A percentile compares a stretch with the other conserved stretches of the same genome.
phyloP scores from a whole-genome alignment of 1,139 yeast genomes.

The Blastobotrys persicus region DNA sequence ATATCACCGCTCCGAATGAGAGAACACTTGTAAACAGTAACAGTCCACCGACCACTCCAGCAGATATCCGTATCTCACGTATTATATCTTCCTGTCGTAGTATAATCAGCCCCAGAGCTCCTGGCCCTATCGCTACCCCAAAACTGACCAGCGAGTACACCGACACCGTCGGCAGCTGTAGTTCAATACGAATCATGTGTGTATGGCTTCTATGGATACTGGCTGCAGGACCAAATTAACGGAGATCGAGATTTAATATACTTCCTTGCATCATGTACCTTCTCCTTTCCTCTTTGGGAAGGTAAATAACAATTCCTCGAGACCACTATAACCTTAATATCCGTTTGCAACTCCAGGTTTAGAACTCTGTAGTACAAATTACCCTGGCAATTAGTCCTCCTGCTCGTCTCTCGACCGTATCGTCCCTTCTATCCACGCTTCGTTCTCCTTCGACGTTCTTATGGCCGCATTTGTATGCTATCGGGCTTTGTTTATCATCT shows the following conservation, averaged over 20 bases:
- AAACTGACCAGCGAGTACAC: conserved; percentile 13
- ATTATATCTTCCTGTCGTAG: not conserved
- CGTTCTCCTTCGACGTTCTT: too few species aligned
- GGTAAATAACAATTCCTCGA: not conserved
- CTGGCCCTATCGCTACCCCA: conserved; percentile 11
- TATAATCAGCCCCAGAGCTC: conserved; percentile 10
- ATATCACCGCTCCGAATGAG: not conserved
- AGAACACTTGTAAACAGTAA: not conserved
- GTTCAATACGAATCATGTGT: conserved; percentile 15
- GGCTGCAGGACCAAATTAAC: not conserved
- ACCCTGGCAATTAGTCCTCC: too few species aligned
- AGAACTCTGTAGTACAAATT: too few species aligned
- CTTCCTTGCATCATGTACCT: not conserved
- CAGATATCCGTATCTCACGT: not conserved
- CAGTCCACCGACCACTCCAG: conserved; percentile 2
- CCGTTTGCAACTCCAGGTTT: too few species aligned
- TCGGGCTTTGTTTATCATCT: too few species aligned
- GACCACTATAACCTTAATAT: conserved; percentile 1
- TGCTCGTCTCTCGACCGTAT: too few species aligned
- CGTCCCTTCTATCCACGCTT: too few species aligned
- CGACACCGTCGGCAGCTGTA: conserved; percentile 17
- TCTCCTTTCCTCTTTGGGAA: not conserved
- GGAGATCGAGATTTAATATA: conserved; percentile 1
- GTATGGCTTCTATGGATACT: too few species aligned
- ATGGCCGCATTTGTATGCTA: too few species aligned